Conservation (phyloP, 2,329 filamentous ascomycete genomes). For the Neonectria sp. region DNA sequence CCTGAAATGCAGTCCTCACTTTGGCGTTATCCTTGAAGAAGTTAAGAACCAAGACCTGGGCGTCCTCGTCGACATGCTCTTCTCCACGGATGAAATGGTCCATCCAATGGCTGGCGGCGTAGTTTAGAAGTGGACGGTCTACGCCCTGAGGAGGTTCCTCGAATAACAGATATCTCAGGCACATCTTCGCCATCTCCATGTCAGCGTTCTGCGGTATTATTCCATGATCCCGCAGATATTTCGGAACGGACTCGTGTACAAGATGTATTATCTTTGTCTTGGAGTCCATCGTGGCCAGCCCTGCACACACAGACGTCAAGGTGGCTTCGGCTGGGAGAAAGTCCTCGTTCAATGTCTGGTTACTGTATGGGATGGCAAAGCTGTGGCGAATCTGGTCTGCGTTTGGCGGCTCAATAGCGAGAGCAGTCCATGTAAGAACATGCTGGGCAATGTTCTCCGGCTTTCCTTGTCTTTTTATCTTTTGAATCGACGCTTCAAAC, state of each 20-base stretch:
- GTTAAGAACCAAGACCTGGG: not conserved
- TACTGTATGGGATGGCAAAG: not conserved
- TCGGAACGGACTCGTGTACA: not conserved
- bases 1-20: not conserved
- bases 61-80: not conserved
- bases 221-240: not conserved
- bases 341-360: not conserved
- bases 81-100: not conserved
- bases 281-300: slow-evolving; percentile 1
- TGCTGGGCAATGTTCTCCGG: not conserved
- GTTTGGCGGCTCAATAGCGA: not conserved
- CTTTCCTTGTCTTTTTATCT: not conserved
- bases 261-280: not conserved
- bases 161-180: not conserved
- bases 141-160: not conserved
- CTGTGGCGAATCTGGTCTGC: not conserved
- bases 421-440: not conserved
- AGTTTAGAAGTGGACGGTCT: not conserved
- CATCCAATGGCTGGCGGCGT: not conserved
- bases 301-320: not conserved
- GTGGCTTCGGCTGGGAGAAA: not conserved
- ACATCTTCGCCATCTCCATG: slow-evolving; percentile 2
- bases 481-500: not conserved
- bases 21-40: not conserved
- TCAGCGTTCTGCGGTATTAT: not conserved